Base-by-base conservation (phyloP, 2,329 filamentous ascomycete genomes). In the Endocalyx cinctus region DNA sequence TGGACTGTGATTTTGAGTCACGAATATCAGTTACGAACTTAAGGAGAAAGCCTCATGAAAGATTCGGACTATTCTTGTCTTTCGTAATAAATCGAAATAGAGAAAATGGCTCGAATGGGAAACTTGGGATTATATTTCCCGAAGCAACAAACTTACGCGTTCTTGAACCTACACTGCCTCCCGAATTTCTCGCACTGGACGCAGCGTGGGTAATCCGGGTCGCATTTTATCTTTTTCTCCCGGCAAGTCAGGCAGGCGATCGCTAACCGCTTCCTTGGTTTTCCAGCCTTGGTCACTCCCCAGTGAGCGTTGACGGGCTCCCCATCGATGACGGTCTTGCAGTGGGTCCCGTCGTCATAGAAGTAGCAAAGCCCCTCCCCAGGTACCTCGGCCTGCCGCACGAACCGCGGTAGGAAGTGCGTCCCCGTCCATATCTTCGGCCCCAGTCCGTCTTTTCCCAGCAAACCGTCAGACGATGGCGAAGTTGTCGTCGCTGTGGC, bases 181-280 rank as follows among this genome's bases (percentile, higher is more conserved):
- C 88, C 87, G 54, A 90, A 90, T 64, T 94, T 95, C 56, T 92
- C 84, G 58, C 89, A 96, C 62, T 95, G 88, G 34, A 89, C 77
- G 50, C 89, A 96, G 47, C 87, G 87, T 25, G 85, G 85, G 45
- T 79, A 83, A 48, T 89, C 87, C 2, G 88, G 89, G 45, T 95
- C 87, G 54, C 89, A 96, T 60, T 94, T 95, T 65, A 96, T 94
- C 70, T 95, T 96, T 77, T 95, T 96, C 64, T 95, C 88, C 31
- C 89, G 78, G 58, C 89, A 96, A 10, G 87, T 92, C 38, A 94
- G 73, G 55, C 89, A 96, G 27, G 54, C 49, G 57, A 94, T 88
- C 16, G 89, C 88, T 36, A 95, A 70, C 36, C 89, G 75, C 65
- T 96, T 96, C 46, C 89, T 78, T 29, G 89, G 88, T 64, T 94